Evolutionary conservation across 768 basidiomycete genomes (phyloP).

Genomic region (Auriscalpium orientale): DNA sequence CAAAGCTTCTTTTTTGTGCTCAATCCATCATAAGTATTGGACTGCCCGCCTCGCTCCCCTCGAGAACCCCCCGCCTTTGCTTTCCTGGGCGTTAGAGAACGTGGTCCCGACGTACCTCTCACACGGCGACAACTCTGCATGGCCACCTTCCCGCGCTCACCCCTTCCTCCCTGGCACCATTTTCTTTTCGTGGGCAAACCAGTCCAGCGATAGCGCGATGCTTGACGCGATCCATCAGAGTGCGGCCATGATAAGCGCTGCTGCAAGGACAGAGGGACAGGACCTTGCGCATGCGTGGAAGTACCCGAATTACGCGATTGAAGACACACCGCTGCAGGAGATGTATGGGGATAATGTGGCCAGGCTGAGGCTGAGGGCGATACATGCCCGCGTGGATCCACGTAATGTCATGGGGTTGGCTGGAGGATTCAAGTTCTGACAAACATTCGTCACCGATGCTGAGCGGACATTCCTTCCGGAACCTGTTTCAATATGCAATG

Average conservation of each 20-base stretch:
- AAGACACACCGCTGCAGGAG: constrained; percentile 1
- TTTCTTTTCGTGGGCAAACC: neutral
- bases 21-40: too few species aligned
- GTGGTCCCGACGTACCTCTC: neutral
- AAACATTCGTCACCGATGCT: neutral
- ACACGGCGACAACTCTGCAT: constrained; percentile 4
- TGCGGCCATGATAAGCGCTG: neutral
- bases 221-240: too few species aligned
- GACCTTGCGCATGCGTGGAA: neutral
- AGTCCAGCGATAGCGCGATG: too few species aligned
- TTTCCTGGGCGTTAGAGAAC: neutral
- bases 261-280: constrained; percentile 10
- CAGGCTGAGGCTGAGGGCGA: neutral
- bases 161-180: neutral
- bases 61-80: neutral
- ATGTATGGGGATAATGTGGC: constrained; percentile 11
- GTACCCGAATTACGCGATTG: constrained; percentile 9
- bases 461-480: too few species aligned
- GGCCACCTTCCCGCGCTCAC: constrained; percentile 4
- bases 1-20: too few species aligned
- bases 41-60: too few species aligned
- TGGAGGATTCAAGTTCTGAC: constrained; percentile 11
- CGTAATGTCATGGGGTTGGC: constrained; percentile 13
- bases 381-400: constrained; percentile 6
- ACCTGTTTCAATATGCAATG: too few species aligned